Percentiles rank a stretch among this genome's conserved stretches.
Evolutionary conservation across 345 rosid species (phyloP).

Genomic region (Bruguiera parviflora): DNA sequence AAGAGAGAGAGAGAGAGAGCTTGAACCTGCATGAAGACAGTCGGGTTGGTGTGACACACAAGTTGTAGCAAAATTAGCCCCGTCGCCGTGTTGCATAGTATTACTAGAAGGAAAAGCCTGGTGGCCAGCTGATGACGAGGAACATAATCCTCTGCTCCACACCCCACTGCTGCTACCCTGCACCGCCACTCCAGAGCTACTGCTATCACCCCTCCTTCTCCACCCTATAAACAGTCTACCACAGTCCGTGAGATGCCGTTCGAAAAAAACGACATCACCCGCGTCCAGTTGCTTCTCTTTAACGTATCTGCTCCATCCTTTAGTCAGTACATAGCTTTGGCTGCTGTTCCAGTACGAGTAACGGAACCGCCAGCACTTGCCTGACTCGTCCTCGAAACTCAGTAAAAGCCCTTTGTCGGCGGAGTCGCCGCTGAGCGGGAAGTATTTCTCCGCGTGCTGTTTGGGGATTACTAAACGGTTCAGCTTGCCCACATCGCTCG

Average conservation of each 20-base stretch:
- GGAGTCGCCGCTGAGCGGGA: slow-evolving; percentile 48
- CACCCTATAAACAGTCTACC: slow-evolving; percentile 69
- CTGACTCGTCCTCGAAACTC: slow-evolving; percentile 83
- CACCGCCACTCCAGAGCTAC: slow-evolving; percentile 11
- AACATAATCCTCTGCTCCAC: slow-evolving; percentile 32
- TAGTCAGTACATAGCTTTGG: slow-evolving; percentile 84
- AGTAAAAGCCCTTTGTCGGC: slow-evolving; percentile 48
- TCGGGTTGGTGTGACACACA: slow-evolving; percentile 48
- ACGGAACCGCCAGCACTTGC: slow-evolving; percentile 75
- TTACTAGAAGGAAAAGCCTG: slow-evolving; percentile 24
- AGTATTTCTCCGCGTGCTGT: slow-evolving; percentile 83
- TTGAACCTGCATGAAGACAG: slow-evolving; percentile 65
- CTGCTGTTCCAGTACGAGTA: slow-evolving; percentile 91
- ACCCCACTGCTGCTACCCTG: slow-evolving; percentile 14
- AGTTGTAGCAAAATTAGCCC: slow-evolving; percentile 7
- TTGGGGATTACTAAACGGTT: slow-evolving; percentile 88
- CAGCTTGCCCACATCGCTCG: slow-evolving; percentile 88
- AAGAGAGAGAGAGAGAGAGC: neutral
- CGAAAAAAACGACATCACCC: slow-evolving; percentile 67
- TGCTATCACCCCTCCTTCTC: slow-evolving; percentile 36
- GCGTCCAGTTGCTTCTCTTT: slow-evolving; percentile 84
- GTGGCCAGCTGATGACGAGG: slow-evolving; percentile 2
- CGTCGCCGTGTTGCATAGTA: slow-evolving; percentile 30
- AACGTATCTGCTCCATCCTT: slow-evolving; percentile 91
- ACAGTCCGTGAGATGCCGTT: slow-evolving; percentile 48